These are phyloP conservation scores for Vigna mungo DNA, from an alignment of 306 rosid species.

Conservation along the genomic window DNA sequence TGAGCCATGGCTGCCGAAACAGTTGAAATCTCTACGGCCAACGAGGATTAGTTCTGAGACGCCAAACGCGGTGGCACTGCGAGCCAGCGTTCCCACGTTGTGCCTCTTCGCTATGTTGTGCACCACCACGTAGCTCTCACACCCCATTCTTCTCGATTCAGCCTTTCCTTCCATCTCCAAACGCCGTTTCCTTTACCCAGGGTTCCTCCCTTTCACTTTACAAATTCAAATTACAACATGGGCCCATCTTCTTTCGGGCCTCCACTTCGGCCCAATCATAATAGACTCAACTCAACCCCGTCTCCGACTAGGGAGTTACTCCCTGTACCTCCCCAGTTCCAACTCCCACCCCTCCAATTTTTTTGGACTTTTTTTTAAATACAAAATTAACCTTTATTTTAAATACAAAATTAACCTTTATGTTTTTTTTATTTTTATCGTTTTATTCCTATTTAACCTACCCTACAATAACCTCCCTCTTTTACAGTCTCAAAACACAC, in stretches of 20 bases:
- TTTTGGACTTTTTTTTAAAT: too few species aligned
- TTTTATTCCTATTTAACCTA: too few species aligned
- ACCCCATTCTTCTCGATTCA: constrained; percentile 31
- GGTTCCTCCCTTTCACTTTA: not conserved
- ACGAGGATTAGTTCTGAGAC: constrained; percentile 82
- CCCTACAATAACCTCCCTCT: too few species aligned
- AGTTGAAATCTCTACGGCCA: constrained; percentile 91
- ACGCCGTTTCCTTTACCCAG: not conserved
- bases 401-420: too few species aligned
- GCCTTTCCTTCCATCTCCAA: not conserved
- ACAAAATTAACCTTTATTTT: too few species aligned
- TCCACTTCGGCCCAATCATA: not conserved
- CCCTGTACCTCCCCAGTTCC: too few species aligned
- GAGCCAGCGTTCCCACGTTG: constrained; percentile 89
- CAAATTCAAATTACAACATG: not conserved
- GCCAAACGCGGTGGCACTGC: constrained; percentile 93
- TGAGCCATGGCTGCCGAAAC: constrained; percentile 92
- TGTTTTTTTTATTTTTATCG: too few species aligned
- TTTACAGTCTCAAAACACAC: too few species aligned
- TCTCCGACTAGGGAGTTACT: too few species aligned
- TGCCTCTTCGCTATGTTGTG: constrained; percentile 94
- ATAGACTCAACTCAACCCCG: not conserved
- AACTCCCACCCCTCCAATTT: too few species aligned
- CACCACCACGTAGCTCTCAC: constrained; percentile 81
- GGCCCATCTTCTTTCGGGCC: not conserved